Evolutionary conservation across 345 rosid genomes (phyloP).

Genomic region (Kernera saxatilis): DNA sequence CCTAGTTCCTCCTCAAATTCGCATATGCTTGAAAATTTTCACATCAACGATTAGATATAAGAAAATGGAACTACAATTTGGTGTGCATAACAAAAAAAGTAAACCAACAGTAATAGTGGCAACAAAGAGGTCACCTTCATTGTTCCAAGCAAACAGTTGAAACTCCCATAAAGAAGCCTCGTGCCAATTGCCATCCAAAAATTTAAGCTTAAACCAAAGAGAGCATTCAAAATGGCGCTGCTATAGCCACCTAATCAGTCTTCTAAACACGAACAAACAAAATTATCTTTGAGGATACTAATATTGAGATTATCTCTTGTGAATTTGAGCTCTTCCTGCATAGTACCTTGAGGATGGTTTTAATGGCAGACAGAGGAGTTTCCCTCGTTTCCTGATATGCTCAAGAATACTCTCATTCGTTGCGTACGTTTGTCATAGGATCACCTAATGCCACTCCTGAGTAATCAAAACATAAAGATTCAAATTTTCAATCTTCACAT

Average conservation of each 20-base stretch:
- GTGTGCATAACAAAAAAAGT: background rate
- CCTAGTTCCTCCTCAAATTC: too few relatives aligned
- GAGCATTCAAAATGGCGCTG: conserved; percentile 81
- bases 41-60: background rate
- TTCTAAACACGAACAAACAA: background rate
- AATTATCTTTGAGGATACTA: conserved; percentile 16
- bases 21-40: conserved; percentile 62
- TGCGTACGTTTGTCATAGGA: too few relatives aligned
- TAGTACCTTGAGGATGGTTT: too few relatives aligned
- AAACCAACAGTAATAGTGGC: background rate
- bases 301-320: conserved; percentile 63
- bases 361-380: too few relatives aligned
- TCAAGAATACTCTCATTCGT: too few relatives aligned
- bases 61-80: background rate
- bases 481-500: too few relatives aligned
- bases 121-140: conserved; percentile 48
- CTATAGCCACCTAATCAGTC: conserved; percentile 1
- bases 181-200: conserved; percentile 80
- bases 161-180: conserved; percentile 75
- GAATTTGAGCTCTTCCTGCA: too few relatives aligned
- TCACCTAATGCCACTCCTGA: too few relatives aligned
- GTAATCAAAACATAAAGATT: too few relatives aligned
- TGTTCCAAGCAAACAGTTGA: conserved; percentile 83
- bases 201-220: conserved; percentile 73
- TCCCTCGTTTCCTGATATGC: too few relatives aligned